Evolutionary conservation across 768 basidiomycete genomes (phyloP).

Genomic region (Boletales sp.): DNA sequence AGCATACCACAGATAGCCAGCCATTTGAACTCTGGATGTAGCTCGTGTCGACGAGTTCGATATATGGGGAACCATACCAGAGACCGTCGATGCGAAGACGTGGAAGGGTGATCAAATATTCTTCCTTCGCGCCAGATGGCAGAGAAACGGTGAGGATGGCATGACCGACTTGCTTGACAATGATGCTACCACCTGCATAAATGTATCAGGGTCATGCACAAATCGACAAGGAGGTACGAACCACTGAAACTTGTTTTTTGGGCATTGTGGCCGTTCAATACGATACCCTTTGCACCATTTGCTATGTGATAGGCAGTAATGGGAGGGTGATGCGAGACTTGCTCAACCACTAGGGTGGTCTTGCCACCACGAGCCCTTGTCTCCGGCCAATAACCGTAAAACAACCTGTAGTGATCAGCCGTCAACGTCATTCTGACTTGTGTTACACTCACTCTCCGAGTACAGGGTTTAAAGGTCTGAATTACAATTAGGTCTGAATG

Average conservation of each 20-base stretch:
- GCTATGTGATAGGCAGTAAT: slow-evolving; percentile 86
- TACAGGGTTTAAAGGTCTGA: slow-evolving; percentile 90
- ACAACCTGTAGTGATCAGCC: slow-evolving; percentile 47
- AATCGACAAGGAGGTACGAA: slow-evolving; percentile 26
- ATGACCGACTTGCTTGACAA: slow-evolving; percentile 95
- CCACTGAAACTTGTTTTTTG: slow-evolving; percentile 94
- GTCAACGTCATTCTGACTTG: background rate
- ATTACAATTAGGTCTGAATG: slow-evolving; percentile 8
- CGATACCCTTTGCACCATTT: slow-evolving; percentile 73
- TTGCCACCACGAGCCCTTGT: slow-evolving; percentile 61
- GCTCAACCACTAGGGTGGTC: slow-evolving; percentile 84
- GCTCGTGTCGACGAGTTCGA: slow-evolving; percentile 81
- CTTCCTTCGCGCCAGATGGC: slow-evolving; percentile 53
- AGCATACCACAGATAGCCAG: slow-evolving; percentile 48
- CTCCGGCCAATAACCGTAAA: slow-evolving; percentile 89
- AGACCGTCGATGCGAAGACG: slow-evolving; percentile 90
- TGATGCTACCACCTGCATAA: slow-evolving; percentile 58
- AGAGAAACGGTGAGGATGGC: slow-evolving; percentile 73
- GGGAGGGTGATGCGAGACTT: slow-evolving; percentile 94
- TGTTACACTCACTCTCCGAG: slow-evolving; percentile 73
- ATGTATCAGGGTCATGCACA: slow-evolving; percentile 1
- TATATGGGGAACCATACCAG: slow-evolving; percentile 89
- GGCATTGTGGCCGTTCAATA: slow-evolving; percentile 83
- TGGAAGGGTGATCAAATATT: slow-evolving; percentile 90
- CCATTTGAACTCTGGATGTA: slow-evolving; percentile 72